Conservation (phyloP, 768 basidiomycete genomes). For the Rhizopogon roseolus region DNA sequence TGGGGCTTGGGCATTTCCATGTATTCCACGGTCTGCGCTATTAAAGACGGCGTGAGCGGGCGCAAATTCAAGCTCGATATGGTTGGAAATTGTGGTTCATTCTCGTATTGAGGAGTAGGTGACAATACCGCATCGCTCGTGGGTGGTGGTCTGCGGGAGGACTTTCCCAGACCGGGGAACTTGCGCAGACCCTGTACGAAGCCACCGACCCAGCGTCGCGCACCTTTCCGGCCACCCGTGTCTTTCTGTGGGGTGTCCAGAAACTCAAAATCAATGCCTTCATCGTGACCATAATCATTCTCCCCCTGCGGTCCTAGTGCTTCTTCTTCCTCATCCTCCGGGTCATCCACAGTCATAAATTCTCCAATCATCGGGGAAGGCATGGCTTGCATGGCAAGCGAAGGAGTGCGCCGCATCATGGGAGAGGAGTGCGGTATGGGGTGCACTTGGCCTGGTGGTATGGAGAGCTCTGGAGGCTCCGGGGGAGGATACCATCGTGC, state of each 20-base stretch:
- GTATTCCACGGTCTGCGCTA: conserved; percentile 1
- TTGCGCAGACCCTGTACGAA: conserved; percentile 31
- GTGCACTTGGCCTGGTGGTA: not conserved
- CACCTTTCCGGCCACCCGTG: conserved; percentile 1
- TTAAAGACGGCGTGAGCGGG: conserved; percentile 1
- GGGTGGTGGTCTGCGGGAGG: not conserved
- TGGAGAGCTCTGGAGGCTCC: conserved; percentile 9
- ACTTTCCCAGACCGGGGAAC: conserved; percentile 10
- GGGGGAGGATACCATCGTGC: conserved; percentile 5
- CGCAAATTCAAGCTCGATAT: conserved; percentile 1
- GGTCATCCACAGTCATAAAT: conserved; percentile 22
- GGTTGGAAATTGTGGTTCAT: not conserved
- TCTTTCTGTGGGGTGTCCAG: not conserved
- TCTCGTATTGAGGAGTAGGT: not conserved
- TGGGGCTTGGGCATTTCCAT: conserved; percentile 1
- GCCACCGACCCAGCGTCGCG: conserved; percentile 19
- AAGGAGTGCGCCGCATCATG: conserved; percentile 24
- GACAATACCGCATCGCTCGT: not conserved
- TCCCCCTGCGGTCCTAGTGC: conserved; percentile 5
- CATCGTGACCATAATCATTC: not conserved
- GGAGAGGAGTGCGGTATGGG: not conserved
- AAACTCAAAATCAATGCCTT: not conserved
- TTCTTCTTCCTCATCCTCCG: conserved; percentile 1
- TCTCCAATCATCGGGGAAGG: conserved; percentile 21
- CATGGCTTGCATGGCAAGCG: conserved; percentile 16